Base-by-base conservation (phyloP, 495 filamentous ascomycete genomes). In the Antarctomyces pellizariae region DNA sequence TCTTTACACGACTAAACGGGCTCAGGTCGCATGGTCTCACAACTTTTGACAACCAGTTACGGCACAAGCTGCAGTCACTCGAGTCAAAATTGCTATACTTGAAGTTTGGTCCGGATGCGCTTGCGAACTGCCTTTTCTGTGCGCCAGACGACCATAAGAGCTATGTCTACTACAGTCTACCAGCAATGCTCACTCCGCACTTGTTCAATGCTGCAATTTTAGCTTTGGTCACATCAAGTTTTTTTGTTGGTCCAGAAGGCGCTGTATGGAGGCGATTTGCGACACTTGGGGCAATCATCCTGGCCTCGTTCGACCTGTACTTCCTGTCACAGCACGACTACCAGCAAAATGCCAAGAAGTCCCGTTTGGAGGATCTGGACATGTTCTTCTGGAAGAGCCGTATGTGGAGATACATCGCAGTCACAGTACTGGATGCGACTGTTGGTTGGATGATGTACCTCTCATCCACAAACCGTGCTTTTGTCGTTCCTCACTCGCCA, bases 131-230 rank as follows among this genome's bases (percentile, higher is more conserved):
- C 46, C 63, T 64, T 28, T 92, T 82, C 54, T 93, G 86, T 62
- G 55, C 48, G n/a, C 47, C 71, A 7, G 77, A 80, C 32, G 65
- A 77, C 14, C 55, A 66, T 7, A 52, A 54, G 19, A 68, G 59
- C 10, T 92, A 79, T 47, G 56, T 90, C 19, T 63, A 74, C 41
- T 93, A 86, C 53, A 71, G 75, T 19, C 48, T 90, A 0, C 84
- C 86, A 0, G 48, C 65, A 6, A 49, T 89, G 12, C 40, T 80
- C 3, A 40, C 64, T 0, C 79, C 82, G 11, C 83, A 95, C 45
- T 50, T 97, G 9, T 29, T 75, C 7, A 78, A 91, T 48, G 53
- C 83, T 19, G 37, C 59, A 18, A 46, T 75, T 11, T 48, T 84
- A 17, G 76, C 74, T 13, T 31, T 80, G 20, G 64, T 64, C 3